Conservation (phyloP, 2,329 filamentous ascomycete species). For the Sporothrix brunneoviolacea region DNA sequence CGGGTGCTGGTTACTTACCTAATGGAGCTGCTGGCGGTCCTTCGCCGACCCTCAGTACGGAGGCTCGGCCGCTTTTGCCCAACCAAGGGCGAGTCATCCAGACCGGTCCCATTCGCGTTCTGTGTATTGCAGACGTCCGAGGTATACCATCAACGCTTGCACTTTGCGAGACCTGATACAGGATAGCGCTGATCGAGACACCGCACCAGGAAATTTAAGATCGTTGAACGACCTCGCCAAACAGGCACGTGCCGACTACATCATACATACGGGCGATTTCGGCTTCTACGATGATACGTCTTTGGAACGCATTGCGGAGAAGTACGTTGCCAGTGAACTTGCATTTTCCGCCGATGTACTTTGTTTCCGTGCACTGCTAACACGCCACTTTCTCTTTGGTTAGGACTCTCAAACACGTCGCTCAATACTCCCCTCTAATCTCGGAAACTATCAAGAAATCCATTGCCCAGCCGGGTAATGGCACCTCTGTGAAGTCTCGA, state of each 20-base stretch:
- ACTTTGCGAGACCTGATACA: too few species aligned
- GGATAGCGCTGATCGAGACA: conserved; percentile 17
- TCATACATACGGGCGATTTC: conserved; percentile 98
- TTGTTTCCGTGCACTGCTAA: not conserved
- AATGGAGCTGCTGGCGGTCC: conserved; percentile 50
- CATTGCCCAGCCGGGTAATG: conserved; percentile 53
- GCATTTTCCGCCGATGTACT: conserved; percentile 14
- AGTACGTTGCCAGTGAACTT: conserved; percentile 53
- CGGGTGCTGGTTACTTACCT: conserved; percentile 47
- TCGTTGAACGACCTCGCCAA: conserved; percentile 95
- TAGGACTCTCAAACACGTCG: conserved; percentile 95
- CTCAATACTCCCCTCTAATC: conserved; percentile 94
- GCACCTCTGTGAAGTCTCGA: conserved; percentile 76
- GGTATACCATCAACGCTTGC: conserved; percentile 45
- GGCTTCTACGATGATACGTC: conserved; percentile 98
- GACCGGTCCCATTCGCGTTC: conserved; percentile 57
- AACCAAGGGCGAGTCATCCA: conserved; percentile 63
- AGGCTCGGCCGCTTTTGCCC: conserved; percentile 58
- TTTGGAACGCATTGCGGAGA: conserved; percentile 93
- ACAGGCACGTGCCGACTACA: conserved; percentile 90
- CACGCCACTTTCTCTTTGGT: not conserved
- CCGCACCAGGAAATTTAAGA: conserved; percentile 73
- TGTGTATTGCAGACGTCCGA: conserved; percentile 67
- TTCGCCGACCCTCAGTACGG: conserved; percentile 44
- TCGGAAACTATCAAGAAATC: conserved; percentile 67